A percentile compares a stretch with the other conserved stretches of the same genome.
Evolutionary conservation across 257 asterid species (phyloP).

Genomic region (Solanum habrochaites): DNA sequence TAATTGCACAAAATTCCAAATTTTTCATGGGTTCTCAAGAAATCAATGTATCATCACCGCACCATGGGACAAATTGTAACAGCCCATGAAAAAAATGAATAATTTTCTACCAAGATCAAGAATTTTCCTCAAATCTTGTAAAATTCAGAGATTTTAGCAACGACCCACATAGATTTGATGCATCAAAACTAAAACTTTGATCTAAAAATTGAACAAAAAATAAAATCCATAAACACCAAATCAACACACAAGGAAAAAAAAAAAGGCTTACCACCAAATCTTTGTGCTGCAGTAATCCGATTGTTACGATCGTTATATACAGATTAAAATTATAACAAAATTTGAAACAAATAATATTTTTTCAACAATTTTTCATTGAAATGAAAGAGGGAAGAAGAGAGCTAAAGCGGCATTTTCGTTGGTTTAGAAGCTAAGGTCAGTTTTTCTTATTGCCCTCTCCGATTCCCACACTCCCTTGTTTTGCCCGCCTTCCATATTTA

Average conservation of each 20-base stretch:
- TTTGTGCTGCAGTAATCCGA: slow-evolving; percentile 14
- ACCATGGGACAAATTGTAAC: not conserved
- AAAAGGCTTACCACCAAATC: slow-evolving; percentile 45
- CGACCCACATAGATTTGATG: slow-evolving; percentile 16
- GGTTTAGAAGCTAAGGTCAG: slow-evolving; percentile 5
- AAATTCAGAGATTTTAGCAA: slow-evolving; percentile 1
- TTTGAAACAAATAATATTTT: not conserved
- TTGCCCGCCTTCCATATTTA: not conserved
- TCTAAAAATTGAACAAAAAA: not conserved
- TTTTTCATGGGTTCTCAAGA: not conserved
- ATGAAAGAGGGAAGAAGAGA: slow-evolving; percentile 2
- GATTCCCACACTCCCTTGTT: slow-evolving; percentile 11
- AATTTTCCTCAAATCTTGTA: not conserved
- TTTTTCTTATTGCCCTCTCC: slow-evolving; percentile 21
- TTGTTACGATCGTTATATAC: not conserved
- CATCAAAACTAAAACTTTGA: not conserved
- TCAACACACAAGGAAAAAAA: not conserved
- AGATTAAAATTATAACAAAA: not conserved
- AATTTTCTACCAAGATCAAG: not conserved
- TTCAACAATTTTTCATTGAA: not conserved
- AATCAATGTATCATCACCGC: not conserved
- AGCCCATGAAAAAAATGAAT: not conserved
- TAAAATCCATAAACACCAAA: not conserved
- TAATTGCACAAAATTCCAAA: not conserved
- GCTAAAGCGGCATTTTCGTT: slow-evolving; percentile 39